Conservation (phyloP, 331 rosid species). For the Prunus yedoensis region DNA sequence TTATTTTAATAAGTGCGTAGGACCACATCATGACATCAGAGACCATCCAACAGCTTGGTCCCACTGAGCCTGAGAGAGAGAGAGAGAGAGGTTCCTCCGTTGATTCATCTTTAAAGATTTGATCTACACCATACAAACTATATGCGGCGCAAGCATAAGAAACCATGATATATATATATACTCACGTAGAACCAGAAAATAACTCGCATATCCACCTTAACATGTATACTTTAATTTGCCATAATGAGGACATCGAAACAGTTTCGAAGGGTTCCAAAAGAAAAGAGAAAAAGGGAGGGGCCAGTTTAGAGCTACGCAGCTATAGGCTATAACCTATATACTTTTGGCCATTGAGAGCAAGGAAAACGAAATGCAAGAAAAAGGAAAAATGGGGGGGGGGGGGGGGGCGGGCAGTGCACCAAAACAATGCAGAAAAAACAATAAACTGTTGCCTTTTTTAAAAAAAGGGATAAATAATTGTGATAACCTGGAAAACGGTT, state of each 20-base stretch:
- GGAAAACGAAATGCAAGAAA: background rate
- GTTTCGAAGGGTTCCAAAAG: background rate
- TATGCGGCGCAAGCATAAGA: slow-evolving; percentile 7
- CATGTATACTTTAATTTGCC: background rate
- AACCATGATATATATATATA: too few species aligned
- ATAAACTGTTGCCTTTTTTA: background rate
- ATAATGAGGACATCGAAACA: slow-evolving; percentile 1
- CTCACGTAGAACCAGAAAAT: background rate
- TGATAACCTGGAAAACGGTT: slow-evolving; percentile 15
- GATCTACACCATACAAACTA: background rate
- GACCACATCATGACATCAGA: slow-evolving; percentile 4
- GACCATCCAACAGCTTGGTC: slow-evolving; percentile 3
- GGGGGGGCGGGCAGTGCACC: background rate
- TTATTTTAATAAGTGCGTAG: background rate
- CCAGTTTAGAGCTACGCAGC: background rate
- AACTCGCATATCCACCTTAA: background rate
- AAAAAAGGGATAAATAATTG: background rate
- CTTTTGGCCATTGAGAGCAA: background rate
- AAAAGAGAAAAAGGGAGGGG: too few species aligned
- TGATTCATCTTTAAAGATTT: slow-evolving; percentile 2
- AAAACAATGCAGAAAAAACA: background rate
- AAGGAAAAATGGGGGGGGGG: too few species aligned
- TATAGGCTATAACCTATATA: background rate
- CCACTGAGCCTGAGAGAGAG: background rate
- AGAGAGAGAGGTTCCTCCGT: background rate